Evolutionary conservation across 2,329 filamentous ascomycete species (phyloP).

Genomic region (Macrophomina phaseolina): DNA sequence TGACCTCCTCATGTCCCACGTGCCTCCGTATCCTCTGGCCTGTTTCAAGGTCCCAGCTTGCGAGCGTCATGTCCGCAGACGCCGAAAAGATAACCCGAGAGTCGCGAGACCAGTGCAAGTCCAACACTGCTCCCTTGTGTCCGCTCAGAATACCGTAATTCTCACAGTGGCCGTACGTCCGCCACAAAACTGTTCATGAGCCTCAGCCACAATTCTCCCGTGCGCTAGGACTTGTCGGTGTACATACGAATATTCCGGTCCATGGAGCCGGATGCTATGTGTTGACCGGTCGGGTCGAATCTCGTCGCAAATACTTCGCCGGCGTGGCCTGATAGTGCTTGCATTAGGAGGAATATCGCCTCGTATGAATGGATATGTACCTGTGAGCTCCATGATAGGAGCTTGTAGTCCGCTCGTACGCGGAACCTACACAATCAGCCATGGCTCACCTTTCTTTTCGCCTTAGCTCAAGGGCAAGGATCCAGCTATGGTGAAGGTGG

Average conservation of each 20-base stretch:
- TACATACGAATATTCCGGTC: constrained; percentile 83
- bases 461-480: constrained; percentile 33
- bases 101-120: constrained; percentile 96
- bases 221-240: constrained; percentile 26
- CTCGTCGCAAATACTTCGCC: constrained; percentile 90
- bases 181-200: constrained; percentile 76
- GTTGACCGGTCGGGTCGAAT: constrained; percentile 86
- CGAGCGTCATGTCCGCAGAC: constrained; percentile 90
- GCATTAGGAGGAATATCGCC: constrained; percentile 10
- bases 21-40: constrained; percentile 92
- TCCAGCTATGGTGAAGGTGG: constrained; percentile 1
- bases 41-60: constrained; percentile 93
- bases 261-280: constrained; percentile 95
- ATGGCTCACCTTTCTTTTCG: constrained; percentile 28
- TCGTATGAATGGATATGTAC: constrained; percentile 50
- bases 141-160: constrained; percentile 91
- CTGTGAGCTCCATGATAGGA: constrained; percentile 91
- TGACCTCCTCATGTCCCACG: constrained; percentile 91
- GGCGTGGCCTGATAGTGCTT: constrained; percentile 58
- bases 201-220: constrained; percentile 32
- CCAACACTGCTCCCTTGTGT: constrained; percentile 88
- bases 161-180: constrained; percentile 88
- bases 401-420: constrained; percentile 84
- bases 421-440: constrained; percentile 64
- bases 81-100: constrained; percentile 89